A percentile compares a stretch with the other conserved stretches of the same genome.
phyloP scores from a whole-genome alignment of 2,329 filamentous ascomycete species.

The Cercospora citrullina region DNA sequence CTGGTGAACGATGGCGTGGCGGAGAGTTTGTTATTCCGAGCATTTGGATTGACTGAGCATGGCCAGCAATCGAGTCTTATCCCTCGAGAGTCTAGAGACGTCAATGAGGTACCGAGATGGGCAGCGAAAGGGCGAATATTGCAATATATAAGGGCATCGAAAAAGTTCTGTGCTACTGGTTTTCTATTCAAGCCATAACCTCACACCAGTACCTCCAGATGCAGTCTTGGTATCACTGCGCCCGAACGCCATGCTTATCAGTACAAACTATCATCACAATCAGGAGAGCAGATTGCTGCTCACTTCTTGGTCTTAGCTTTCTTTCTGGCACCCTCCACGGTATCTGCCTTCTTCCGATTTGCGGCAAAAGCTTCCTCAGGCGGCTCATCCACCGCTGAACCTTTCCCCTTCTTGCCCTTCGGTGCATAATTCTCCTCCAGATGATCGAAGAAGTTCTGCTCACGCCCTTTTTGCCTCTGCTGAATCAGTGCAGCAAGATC shows the following conservation, averaged over 20 bases:
- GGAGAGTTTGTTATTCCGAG: not conserved
- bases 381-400: slow-evolving; percentile 54
- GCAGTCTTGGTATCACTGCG: not conserved
- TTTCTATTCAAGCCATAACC: no score
- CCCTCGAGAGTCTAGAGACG: no score
- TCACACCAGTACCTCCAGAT: not conserved
- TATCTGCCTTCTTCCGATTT: slow-evolving; percentile 38
- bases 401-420: slow-evolving; percentile 54
- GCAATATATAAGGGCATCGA: no score
- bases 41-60: no score
- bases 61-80: no score
- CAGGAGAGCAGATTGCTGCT: not conserved
- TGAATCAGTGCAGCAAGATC: slow-evolving; percentile 73
- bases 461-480: slow-evolving; percentile 65
- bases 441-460: slow-evolving; percentile 64
- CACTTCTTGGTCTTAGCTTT: slow-evolving; percentile 7
- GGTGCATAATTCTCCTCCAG: slow-evolving; percentile 73
- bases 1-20: not conserved
- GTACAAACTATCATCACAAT: not conserved
- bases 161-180: no score
- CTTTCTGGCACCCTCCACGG: slow-evolving; percentile 9
- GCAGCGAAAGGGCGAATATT: no score
- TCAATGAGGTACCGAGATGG: no score
- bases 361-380: slow-evolving; percentile 63
- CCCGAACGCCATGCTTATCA: not conserved